Evolutionary conservation across 2,329 filamentous ascomycete species (phyloP).

Genomic region (Curvularia lunata): DNA sequence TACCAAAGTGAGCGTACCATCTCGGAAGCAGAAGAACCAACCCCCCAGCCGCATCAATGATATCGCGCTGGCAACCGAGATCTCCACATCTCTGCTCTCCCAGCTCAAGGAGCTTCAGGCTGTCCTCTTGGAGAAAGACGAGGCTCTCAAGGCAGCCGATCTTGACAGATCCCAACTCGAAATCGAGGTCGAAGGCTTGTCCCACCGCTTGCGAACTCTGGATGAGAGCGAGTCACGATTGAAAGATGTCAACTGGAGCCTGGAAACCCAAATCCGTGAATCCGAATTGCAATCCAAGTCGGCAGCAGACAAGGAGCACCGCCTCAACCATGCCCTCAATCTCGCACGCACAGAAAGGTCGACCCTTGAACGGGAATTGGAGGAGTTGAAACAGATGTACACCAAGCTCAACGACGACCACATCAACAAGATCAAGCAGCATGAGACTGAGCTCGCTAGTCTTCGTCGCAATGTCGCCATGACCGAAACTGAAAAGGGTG

Average conservation of each 20-base stretch:
- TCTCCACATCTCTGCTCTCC: conserved; percentile 91
- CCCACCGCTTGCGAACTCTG: conserved; percentile 78
- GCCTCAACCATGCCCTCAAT: conserved; percentile 75
- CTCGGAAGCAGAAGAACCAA: conserved; percentile 88
- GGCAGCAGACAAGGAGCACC: conserved; percentile 80
- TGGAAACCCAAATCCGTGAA: conserved; percentile 92
- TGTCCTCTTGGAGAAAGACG: conserved; percentile 84
- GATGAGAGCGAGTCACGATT: conserved; percentile 96
- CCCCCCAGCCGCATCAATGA: conserved; percentile 88
- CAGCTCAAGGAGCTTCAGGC: conserved; percentile 91
- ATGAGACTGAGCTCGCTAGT: conserved; percentile 85
- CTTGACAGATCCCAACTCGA: conserved; percentile 80
- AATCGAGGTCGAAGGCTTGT: conserved; percentile 77
- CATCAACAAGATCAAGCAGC: conserved; percentile 74
- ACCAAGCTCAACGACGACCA: conserved; percentile 84
- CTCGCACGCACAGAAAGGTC: conserved; percentile 76
- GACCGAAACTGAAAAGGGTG: conserved; percentile 78
- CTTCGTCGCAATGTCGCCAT: conserved; percentile 80
- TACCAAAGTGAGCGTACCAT: conserved; percentile 85
- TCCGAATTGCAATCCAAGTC: conserved; percentile 76
- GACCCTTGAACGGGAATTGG: conserved; percentile 80
- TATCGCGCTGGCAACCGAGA: conserved; percentile 97
- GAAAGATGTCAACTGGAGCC: conserved; percentile 98
- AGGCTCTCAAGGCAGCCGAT: conserved; percentile 76
- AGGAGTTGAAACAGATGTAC: conserved; percentile 83